Percentiles rank a stretch among this genome's conserved stretches.
phyloP scores from a whole-genome alignment of 495 filamentous ascomycete genomes.

The Xylaria grammica region DNA sequence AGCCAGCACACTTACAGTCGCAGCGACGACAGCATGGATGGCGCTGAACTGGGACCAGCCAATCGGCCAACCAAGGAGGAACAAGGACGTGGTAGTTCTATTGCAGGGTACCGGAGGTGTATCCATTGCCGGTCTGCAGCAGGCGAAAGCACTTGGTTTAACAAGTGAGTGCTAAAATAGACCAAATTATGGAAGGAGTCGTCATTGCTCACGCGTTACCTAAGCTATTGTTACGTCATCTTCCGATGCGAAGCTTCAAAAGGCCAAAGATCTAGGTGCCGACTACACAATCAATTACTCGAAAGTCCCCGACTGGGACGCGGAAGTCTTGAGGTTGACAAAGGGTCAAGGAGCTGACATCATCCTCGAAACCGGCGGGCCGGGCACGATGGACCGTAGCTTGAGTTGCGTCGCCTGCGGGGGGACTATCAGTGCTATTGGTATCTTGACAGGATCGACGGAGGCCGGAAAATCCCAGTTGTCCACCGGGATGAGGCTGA shows the following conservation, averaged over 20 bases:
- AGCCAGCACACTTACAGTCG: conserved; percentile 47
- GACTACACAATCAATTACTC: conserved; percentile 52
- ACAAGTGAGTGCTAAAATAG: conserved; percentile 38
- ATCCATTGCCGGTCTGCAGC: conserved; percentile 41
- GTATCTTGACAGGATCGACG: conserved; percentile 13
- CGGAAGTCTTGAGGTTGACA: conserved; percentile 44
- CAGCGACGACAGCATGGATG: conserved; percentile 53
- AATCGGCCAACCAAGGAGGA: conserved; percentile 28
- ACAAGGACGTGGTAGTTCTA: conserved; percentile 27
- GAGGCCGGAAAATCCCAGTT: not conserved
- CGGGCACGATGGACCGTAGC: conserved; percentile 43
- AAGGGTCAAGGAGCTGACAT: conserved; percentile 45
- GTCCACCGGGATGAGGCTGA: not conserved
- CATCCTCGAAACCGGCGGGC: conserved; percentile 57
- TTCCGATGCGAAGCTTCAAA: conserved; percentile 46
- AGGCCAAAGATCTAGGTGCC: conserved; percentile 48
- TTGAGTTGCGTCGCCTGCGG: conserved; percentile 47
- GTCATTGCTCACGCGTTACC: not conserved
- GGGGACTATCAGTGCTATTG: conserved; percentile 49
- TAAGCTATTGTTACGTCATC: conserved; percentile 54
- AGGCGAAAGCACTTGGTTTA: conserved; percentile 41
- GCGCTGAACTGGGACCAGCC: conserved; percentile 48
- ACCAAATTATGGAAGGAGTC: not conserved
- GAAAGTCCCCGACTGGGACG: conserved; percentile 45
- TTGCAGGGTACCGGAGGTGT: conserved; percentile 53